Evolutionary conservation across 305 asterid genomes (phyloP).

Genomic region (Fraxinus latifolia): DNA sequence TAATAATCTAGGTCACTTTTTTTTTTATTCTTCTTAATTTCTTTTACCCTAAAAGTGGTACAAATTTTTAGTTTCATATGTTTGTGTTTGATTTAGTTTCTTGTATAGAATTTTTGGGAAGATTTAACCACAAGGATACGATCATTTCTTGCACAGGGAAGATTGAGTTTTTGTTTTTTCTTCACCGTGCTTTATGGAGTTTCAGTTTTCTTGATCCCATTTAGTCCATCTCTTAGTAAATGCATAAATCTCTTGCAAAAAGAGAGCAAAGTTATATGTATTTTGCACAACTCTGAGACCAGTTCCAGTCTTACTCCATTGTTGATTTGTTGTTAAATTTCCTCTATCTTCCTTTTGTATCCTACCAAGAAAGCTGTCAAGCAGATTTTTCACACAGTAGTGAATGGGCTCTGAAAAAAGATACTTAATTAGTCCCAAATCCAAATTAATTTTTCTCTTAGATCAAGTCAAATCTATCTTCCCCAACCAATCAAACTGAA

Average conservation of each 20-base stretch:
- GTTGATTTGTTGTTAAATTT: constrained; percentile 15
- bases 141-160: constrained; percentile 25
- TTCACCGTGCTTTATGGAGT: constrained; percentile 34
- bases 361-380: constrained; percentile 38
- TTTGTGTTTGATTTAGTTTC: not conserved
- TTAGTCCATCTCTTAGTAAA: constrained; percentile 36
- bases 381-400: constrained; percentile 27
- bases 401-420: constrained; percentile 32
- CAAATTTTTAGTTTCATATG: constrained; percentile 3
- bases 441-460: not conserved
- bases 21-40: not conserved
- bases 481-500: constrained; percentile 14
- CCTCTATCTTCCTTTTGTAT: constrained; percentile 16
- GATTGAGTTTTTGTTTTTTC: constrained; percentile 16
- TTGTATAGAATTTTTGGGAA: constrained; percentile 22
- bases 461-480: not conserved
- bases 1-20: constrained; percentile 20
- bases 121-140: constrained; percentile 23
- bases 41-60: constrained; percentile 19
- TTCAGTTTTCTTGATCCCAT: constrained; percentile 40
- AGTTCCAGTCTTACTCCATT: constrained; percentile 35
- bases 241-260: constrained; percentile 44
- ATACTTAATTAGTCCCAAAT: constrained; percentile 2
- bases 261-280: constrained; percentile 17
- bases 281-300: constrained; percentile 37